Evolutionary conservation across 1,139 yeast species (phyloP), one percentile per base, ranked within the genome.

Genomic region (Pneumocystis wakefieldiae): DNA sequence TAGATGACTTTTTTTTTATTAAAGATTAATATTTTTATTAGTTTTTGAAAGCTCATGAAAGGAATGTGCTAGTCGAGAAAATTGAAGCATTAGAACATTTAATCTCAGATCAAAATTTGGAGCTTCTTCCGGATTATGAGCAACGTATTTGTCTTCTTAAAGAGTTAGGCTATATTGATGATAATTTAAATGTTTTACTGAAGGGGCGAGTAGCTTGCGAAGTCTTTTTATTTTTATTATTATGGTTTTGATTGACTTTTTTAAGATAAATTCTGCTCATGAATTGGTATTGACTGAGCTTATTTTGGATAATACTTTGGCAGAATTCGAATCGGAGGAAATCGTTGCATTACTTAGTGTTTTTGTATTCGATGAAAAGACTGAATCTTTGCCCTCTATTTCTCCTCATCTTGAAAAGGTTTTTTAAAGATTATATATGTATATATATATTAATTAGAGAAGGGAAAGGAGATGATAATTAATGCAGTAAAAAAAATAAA

Each of bases 261-360:
- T 48, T 24, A 14, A 48, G 55, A 80, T 91, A 66, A 88, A 88
- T 71, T 83, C 90, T 38, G 97, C 97, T 0, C 89, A 91, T 83
- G 97, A 91, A 73, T 78, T 92, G 66, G 85, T 89, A 3, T 74
- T 92, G 19, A 91, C 98, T 0, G 99, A 92, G 73, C 79, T 92
- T 64, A 84, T 92, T 8, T 78, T 92, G 68, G 95, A 92, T 70
- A 92, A 92, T 74, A 90, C 92, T 76, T 77, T 92, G 68, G 96
- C 94, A 38, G 95, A 89, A 65, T 91, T 87, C 71, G 95, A 91
- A 68, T 92, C 97, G 0, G 96, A 91, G 71, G 99, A 92, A 73
- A 90, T 92, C 66, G 97, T 91, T 15, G 97, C 98, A 0, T 77
- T 92, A 62, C 76, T 92, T 59, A 89, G 97, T 0, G 88, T 88